Evolutionary conservation across 768 basidiomycete genomes (phyloP), one percentile per base, ranked within the genome.

Genomic region (Roridomyces roridus): DNA sequence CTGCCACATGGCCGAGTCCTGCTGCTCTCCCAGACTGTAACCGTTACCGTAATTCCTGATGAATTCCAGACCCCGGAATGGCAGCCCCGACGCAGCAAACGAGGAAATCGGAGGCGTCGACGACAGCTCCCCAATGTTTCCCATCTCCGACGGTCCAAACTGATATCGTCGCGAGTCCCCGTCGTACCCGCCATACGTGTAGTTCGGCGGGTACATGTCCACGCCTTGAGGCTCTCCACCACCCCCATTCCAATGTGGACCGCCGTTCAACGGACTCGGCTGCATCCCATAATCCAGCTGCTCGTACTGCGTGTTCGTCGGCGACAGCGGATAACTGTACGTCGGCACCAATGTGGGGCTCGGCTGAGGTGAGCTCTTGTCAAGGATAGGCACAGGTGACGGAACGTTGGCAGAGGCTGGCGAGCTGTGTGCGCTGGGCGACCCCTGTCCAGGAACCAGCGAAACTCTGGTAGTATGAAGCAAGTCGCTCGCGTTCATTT

Each of bases 11-110:
- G 31, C 31, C 14, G 76, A 72, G 65, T 84, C 81, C 59, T 80
- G 81, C 59, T 80, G 81, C 54, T 83, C 82, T 48, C 71, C 75
- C 18, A 72, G 64, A 21, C 72, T 70, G 69, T 80, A 83, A 70
- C 81, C 80, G 46, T 85, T 80, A 62, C 78, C 79, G 68, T 88
- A 92, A 65, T 91, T 92, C 64, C 89, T 85, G 66, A 94, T 87
- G 65, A 84, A 94, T 64, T 94, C 92, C 28, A 94, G 78, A 10
- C 91, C 92, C 26, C 85, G 81, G 77, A 94, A 94, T 1, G 91
- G 92, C n/a, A 93, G 77, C 35, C 90, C 90, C 21, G 86, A 79
- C 9, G 85, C 84, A 59, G 86, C 77, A 68, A 92, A 92, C 5
- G 81, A 77, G n/a, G 88, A 71, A 6, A 80, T 82, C 12, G 87